Conservation (phyloP, 2,329 filamentous ascomycete genomes). For the Fusarium falciforme region DNA sequence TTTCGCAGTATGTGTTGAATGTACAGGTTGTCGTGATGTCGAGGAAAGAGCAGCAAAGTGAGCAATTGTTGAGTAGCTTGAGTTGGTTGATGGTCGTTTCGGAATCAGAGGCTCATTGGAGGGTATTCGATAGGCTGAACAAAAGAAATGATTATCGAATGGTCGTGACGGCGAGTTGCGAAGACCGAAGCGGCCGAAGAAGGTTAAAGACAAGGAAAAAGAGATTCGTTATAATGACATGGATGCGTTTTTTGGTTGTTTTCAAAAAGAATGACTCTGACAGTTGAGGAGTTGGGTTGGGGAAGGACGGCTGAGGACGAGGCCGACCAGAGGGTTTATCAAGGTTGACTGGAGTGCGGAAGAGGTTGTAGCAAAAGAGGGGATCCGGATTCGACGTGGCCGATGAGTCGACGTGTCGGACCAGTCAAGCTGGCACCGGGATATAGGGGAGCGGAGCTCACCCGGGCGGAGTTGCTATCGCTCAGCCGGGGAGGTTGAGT, state of each 20-base stretch:
- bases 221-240: conserved; percentile 60
- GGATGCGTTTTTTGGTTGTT: conserved; percentile 48
- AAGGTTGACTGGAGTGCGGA: conserved; percentile 17
- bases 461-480: conserved; percentile 39
- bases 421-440: conserved; percentile 45
- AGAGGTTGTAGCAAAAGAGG: conserved; percentile 8
- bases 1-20: conserved; percentile 45
- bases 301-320: conserved; percentile 43
- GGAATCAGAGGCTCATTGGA: conserved; percentile 58
- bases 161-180: conserved; percentile 46
- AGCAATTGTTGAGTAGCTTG: conserved; percentile 37
- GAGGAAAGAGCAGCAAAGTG: conserved; percentile 36
- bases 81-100: conserved; percentile 45
- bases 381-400: conserved; percentile 43
- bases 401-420: conserved; percentile 45
- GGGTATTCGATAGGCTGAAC: conserved; percentile 48
- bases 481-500: conserved; percentile 41
- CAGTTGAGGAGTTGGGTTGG: conserved; percentile 30
- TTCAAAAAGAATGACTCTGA: conserved; percentile 46
- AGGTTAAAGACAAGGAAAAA: conserved; percentile 48
- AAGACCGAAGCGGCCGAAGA: conserved; percentile 47
- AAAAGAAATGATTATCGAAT: conserved; percentile 52
- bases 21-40: conserved; percentile 47
- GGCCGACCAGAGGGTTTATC: conserved; percentile 39
- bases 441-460: conserved; percentile 47